Evolutionary conservation across 2,329 filamentous ascomycete genomes (phyloP).

Genomic region (Cryphonectria naterciae): DNA sequence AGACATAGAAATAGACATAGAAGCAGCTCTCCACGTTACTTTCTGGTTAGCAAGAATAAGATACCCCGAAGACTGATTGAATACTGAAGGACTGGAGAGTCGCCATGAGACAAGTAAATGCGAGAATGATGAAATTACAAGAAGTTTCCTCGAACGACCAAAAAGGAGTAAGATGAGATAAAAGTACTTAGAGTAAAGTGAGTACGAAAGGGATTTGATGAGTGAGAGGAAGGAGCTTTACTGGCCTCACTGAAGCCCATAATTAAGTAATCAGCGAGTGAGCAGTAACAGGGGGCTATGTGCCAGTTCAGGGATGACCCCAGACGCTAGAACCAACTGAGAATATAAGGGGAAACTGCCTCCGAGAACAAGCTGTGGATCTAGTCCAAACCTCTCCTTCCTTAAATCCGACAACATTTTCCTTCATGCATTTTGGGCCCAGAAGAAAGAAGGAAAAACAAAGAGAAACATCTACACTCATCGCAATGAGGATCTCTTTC

Average conservation of each 20-base stretch:
- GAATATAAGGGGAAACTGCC: not conserved
- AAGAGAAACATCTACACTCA: not conserved
- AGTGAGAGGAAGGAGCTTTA: no score
- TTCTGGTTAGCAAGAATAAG: not conserved
- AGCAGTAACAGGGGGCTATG: not conserved
- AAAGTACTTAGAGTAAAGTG: no score
- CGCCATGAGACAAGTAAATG: not conserved
- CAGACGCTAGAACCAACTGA: slow-evolving; percentile 1
- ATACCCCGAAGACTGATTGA: not conserved
- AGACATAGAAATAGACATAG: not conserved
- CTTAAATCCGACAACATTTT: not conserved
- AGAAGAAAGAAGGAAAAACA: no score
- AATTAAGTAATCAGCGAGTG: not conserved
- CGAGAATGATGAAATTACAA: not conserved
- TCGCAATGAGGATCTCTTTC: not conserved
- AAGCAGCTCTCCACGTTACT: not conserved
- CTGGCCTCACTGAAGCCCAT: not conserved
- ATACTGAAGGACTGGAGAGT: not conserved
- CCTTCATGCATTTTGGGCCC: not conserved
- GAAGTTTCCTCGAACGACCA: no score
- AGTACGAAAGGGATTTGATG: no score
- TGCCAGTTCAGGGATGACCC: not conserved
- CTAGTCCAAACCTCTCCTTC: not conserved
- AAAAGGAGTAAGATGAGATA: not conserved
- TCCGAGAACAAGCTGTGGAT: not conserved